Base-by-base conservation (phyloP, 345 rosid species). In the Pistacia atlantica region DNA sequence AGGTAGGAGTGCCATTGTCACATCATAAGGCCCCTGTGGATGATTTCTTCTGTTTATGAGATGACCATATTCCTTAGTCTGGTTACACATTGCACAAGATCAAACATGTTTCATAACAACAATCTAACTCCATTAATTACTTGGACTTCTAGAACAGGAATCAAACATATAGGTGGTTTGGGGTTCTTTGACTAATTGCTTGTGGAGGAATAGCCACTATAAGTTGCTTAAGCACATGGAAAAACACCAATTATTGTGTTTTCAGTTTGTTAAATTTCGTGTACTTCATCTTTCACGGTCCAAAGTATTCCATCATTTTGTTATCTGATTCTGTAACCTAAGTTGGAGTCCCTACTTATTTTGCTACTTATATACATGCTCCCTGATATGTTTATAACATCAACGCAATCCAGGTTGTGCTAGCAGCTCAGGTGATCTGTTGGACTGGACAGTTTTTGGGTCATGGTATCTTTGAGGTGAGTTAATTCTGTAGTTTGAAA, bases 401-500 rank as follows among this genome's bases (percentile, higher is more conserved):
- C 22, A 37, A 12, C 65, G n/a, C 31, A 49, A 63, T 52, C 75
- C 87, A 92, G 98, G 88, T 90, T 77, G 97, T 85, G 49, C 77
- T 92, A 18, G 96, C 72, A 58, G 81, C 94, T 80, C 93, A 95
- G 78, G 54, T 93, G 67, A 45, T 89, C 62, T 91, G 96, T 83
- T 93, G 97, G 98, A 87, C 81, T 0, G 92, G 93, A 49, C 98
- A 91, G 83, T 88, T 89, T 79, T 22, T 95, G 8, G 99, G 98
- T 75, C 99, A 95, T 72, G 96, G 96, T 8, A 70, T 93, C 67
- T 95, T 90, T 58, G 99, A 95, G 97, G 99, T 90, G 59, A 83
- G 79, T 55, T 17, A 12, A 62, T 46, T 54, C 49, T 60, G 14
- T 12, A 14, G 49, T 58, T 35, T n/a, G 33, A 38, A 25, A 4